Conservation (phyloP, 148 eudicot genomes). For the Pharnaceum exiguum region DNA sequence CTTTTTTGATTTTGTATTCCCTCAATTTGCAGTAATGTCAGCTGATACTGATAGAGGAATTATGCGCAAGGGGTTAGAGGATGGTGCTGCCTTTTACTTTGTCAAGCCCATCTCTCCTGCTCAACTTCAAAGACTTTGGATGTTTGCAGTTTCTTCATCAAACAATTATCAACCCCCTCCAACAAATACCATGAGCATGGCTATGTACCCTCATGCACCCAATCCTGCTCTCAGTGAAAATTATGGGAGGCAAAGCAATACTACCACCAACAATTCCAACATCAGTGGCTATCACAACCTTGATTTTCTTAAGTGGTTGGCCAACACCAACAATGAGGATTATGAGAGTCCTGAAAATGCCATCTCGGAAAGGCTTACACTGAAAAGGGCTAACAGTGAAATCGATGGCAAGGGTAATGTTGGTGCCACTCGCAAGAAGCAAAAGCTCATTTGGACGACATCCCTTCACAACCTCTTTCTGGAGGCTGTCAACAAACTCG, state of each 20-base stretch:
- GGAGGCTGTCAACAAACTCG: constrained; percentile 42
- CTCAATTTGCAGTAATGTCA: constrained; percentile 51
- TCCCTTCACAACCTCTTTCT: constrained; percentile 48
- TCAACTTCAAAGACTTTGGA: constrained; percentile 45
- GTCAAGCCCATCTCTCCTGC: constrained; percentile 38
- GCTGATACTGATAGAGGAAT: constrained; percentile 29
- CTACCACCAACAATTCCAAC: too few relatives aligned
- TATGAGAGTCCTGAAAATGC: too few relatives aligned
- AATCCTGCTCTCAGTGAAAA: too few relatives aligned
- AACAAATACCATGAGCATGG: background rate
- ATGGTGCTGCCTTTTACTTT: constrained; percentile 46
- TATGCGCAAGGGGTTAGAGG: constrained; percentile 27
- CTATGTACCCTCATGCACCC: background rate
- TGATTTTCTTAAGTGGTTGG: too few relatives aligned
- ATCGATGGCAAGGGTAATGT: background rate
- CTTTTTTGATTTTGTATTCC: background rate
- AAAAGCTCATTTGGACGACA: constrained; percentile 47
- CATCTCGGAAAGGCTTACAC: background rate
- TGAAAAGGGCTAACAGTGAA: constrained; percentile 11
- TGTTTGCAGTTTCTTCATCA: constrained; percentile 26
- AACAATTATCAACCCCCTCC: background rate
- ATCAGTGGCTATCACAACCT: too few relatives aligned
- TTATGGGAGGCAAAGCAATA: too few relatives aligned
- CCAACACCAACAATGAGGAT: too few relatives aligned
- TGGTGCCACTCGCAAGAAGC: constrained; percentile 15